Evolutionary conservation across 257 asterid genomes (phyloP), one percentile per base, ranked within the genome.

Genomic region (Thymus quinquecostatus): DNA sequence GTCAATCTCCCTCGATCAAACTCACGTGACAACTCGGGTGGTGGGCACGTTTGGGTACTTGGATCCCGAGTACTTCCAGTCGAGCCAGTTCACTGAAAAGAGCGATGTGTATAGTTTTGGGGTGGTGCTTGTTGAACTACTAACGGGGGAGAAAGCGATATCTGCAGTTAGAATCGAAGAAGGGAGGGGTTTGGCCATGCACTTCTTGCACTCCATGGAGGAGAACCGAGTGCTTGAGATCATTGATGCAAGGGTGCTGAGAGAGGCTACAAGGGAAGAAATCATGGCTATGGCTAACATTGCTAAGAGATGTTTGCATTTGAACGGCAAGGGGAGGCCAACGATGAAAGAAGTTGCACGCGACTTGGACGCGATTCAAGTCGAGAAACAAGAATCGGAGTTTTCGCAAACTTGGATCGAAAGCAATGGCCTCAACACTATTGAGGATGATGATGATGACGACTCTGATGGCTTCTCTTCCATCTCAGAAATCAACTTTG

Each of bases 81-180:
- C 85, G 12, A 76, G 65, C 32, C 79, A 76, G 36, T 80, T 76
- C 38, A 80, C 84, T 0, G 85, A 81, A 1, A 81, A 78, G 68
- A 70, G 86, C n/a, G 82, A 82, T 28, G 86, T 75, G 30, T 78
- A 78, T 13, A 78, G 81, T 30, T 82, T 82, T 21, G 81, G 79
- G 0, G 81, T 78, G 4, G 79, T 82, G 3, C 50, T 78, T 54
- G 81, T 82, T 13, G 81, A 82, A 72, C 86, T 82, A 14, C 51
- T 82, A 51, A 78, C 83, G 1, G 78, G 86, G 5, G 79, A 72
- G 74, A 75, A 72, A 59, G 79, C 83, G 0, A 36, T 82, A 33
- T 62, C 81, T 4, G 58, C 69, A 7, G 14, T 60, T 9, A 73
- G 78, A 69, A 60, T 57, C 3, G 83, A 78, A 47, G 58, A 12